These are phyloP conservation scores for Schoenoplectus tabernaemontani DNA, from an alignment of 202 grass and related monocot species.

Conservation along the genomic window DNA sequence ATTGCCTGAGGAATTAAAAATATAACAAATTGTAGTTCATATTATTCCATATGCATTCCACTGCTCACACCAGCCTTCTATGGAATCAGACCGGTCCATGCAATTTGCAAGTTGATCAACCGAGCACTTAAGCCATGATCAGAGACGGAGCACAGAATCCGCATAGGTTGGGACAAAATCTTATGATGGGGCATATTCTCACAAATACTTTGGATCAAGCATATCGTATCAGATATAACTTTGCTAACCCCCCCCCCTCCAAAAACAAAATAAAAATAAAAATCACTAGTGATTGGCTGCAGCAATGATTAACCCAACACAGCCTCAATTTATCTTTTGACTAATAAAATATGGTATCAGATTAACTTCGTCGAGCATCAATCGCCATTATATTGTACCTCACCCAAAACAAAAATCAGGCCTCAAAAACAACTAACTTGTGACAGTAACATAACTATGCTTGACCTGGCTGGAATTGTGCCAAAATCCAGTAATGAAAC, in stretches of 20 bases:
- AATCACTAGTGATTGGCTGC: too few relatives aligned
- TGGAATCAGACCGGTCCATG: neutral
- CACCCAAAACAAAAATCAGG: neutral
- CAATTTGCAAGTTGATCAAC: neutral
- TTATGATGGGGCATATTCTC: too few relatives aligned
- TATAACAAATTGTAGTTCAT: constrained; percentile 4
- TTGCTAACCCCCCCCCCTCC: too few relatives aligned
- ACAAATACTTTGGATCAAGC: too few relatives aligned
- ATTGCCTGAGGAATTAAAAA: constrained; percentile 52
- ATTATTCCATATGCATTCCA: neutral
- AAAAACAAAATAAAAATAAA: too few relatives aligned
- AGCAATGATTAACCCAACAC: neutral
- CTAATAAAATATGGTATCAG: neutral
- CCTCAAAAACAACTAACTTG: neutral
- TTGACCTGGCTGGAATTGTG: neutral
- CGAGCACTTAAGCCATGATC: neutral
- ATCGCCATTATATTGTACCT: neutral
- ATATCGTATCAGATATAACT: too few relatives aligned
- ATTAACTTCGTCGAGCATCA: neutral
- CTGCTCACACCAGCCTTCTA: neutral
- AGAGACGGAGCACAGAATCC: neutral
- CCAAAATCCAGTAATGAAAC: neutral
- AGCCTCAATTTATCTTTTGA: neutral
- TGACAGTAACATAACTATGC: neutral
- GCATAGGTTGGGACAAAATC: too few relatives aligned